These are phyloP conservation scores for Ogataea dorogensis DNA, from an alignment of 805 yeast species.

Conservation along the genomic window DNA sequence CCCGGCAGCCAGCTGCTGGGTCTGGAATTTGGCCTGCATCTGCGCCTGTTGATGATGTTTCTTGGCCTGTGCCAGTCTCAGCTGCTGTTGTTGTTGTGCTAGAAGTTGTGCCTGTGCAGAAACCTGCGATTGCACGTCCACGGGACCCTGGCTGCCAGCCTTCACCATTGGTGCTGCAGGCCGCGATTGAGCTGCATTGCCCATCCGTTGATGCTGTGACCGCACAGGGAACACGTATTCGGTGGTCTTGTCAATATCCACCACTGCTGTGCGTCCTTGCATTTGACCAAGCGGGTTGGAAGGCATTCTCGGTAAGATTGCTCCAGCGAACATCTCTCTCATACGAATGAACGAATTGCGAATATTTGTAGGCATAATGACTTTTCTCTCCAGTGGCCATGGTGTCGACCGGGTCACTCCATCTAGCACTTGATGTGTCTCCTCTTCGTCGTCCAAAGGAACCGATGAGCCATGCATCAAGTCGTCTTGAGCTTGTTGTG, in stretches of 20 bases:
- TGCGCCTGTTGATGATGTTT: conserved; percentile 21
- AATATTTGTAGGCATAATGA: conserved; percentile 64
- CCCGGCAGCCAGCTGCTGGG: conserved; percentile 18
- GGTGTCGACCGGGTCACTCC: conserved; percentile 83
- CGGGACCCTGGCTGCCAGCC: conserved; percentile 7
- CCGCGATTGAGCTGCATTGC: conserved; percentile 7
- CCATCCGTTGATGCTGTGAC: conserved; percentile 40
- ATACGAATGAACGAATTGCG: conserved; percentile 76
- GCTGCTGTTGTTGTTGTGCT: conserved; percentile 23
- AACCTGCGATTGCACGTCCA: conserved; percentile 17
- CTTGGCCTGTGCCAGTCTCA: conserved; percentile 21
- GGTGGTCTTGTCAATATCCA: conserved; percentile 68
- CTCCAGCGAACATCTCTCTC: conserved; percentile 93
- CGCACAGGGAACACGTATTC: conserved; percentile 59
- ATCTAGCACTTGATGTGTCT: conserved; percentile 84
- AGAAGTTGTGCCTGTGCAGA: conserved; percentile 17
- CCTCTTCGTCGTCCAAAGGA: conserved; percentile 83
- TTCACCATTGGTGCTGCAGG: conserved; percentile 9
- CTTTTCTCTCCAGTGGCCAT: conserved; percentile 77
- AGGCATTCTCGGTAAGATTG: conserved; percentile 62
- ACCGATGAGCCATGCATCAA: conserved; percentile 45
- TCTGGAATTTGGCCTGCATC: conserved; percentile 18
- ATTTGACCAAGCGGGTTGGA: conserved; percentile 67
- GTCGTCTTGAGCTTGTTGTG: conserved; percentile 72
- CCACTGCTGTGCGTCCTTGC: conserved; percentile 75